Percentiles rank a stretch among this genome's conserved stretches.
These are phyloP conservation scores for Scedosporium apiospermum DNA, from an alignment of 2,329 filamentous ascomycete genomes.

Conservation along the genomic window DNA sequence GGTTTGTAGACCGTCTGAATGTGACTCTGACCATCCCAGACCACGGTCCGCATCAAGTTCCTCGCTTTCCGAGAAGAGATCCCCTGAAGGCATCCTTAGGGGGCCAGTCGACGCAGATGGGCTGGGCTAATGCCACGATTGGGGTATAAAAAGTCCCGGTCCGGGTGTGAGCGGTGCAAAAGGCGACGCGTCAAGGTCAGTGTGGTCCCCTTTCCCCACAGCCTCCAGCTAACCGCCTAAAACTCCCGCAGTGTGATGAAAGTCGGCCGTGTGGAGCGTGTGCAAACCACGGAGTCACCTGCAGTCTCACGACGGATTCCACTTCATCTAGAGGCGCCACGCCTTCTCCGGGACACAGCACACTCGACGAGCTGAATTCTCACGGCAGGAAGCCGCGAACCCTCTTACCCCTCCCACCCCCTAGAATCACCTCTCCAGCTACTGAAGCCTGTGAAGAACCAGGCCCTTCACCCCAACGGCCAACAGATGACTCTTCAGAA, in stretches of 20 bases:
- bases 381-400: not conserved
- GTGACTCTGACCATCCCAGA: not conserved
- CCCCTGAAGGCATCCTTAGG: not conserved
- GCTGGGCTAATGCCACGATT: constrained; percentile 16
- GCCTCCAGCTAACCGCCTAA: not conserved
- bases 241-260: constrained; percentile 24
- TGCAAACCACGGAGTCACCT: constrained; percentile 23
- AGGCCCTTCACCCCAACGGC: not conserved
- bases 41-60: not conserved
- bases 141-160: constrained; percentile 25
- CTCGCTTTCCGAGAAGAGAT: not conserved
- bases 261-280: constrained; percentile 26
- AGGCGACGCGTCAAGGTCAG: constrained; percentile 25
- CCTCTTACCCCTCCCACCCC: not conserved
- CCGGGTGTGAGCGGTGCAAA: constrained; percentile 25
- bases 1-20: not conserved
- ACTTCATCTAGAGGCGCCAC: constrained; percentile 6
- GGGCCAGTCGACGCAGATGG: not conserved
- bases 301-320: constrained; percentile 17
- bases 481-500: not conserved
- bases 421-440: not conserved
- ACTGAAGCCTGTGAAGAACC: not conserved
- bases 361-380: constrained; percentile 13
- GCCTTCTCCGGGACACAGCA: constrained; percentile 10
- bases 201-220: not conserved